Evolutionary conservation across 768 basidiomycete species (phyloP).

Genomic region (Pisolithus albus): DNA sequence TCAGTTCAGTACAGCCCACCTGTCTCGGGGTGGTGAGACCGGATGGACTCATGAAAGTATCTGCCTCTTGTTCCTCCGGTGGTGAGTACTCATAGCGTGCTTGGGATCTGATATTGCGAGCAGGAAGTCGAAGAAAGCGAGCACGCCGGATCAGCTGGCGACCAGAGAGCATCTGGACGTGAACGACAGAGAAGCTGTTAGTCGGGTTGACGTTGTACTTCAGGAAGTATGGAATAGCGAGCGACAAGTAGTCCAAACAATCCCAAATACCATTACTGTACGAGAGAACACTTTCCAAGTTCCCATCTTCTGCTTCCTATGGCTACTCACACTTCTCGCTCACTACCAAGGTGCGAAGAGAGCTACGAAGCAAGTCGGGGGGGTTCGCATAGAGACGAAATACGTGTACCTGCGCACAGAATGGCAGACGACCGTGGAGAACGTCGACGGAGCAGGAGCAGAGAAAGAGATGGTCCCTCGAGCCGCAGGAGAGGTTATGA

Average conservation of each 20-base stretch:
- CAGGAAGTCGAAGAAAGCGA: constrained; percentile 22
- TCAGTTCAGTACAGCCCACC: constrained; percentile 21
- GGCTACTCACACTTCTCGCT: constrained; percentile 44
- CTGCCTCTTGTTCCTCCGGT: constrained; percentile 27
- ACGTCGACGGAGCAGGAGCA: constrained; percentile 27
- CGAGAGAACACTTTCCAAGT: too few species aligned
- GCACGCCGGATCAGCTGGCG: constrained; percentile 18
- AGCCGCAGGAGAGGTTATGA: constrained; percentile 30
- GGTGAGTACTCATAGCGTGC: constrained; percentile 39
- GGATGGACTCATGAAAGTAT: constrained; percentile 33
- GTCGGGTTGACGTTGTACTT: too few species aligned
- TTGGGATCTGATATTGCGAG: constrained; percentile 49
- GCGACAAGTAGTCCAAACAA: neutral
- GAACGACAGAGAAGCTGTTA: too few species aligned
- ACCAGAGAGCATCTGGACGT: constrained; percentile 16
- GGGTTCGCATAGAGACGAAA: constrained; percentile 31
- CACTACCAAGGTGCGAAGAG: constrained; percentile 31
- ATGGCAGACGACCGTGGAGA: constrained; percentile 23
- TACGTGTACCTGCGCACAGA: constrained; percentile 26
- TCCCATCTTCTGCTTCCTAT: constrained; percentile 24
- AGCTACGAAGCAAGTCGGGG: constrained; percentile 25
- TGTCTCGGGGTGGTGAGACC: constrained; percentile 55
- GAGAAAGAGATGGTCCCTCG: constrained; percentile 17
- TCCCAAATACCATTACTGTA: neutral
- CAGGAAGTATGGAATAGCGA: too few species aligned